Evolutionary conservation across 208 protist genomes (phyloP), one percentile per base, ranked within the genome.

Genomic region (Leishmania turanica): DNA sequence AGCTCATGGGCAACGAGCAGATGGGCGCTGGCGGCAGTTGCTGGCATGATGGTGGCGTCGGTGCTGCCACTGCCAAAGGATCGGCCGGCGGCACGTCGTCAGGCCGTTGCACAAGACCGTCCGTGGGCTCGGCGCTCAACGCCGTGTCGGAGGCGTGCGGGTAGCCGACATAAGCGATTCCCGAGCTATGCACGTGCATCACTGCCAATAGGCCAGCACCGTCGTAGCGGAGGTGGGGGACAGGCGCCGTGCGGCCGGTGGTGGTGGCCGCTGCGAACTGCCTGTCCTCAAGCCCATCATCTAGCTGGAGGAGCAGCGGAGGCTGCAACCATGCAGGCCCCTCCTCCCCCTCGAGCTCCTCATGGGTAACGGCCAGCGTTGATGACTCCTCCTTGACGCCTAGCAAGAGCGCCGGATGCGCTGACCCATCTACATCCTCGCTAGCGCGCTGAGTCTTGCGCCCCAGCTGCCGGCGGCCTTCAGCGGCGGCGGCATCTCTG

Each of bases 141-240:
- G 27, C 37, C 40, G 53, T 64, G 37, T 21, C 58, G 24, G 70
- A 47, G 11, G n/a, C 78, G 15, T 64, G 37, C 0, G 82, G 65
- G 65, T 83, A 87, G 37, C 81, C 93, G 19, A 93, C 86, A 78
- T 96, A 96, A 2, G 87, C 85, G 17, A 90, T 84, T 53, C 89
- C 91, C 15, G 83, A 86, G 53, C 84, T 75, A n/a, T 89, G 82
- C 27, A 96, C 80, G 84, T 93, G 94, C 66, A 95, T 73, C 47
- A 92, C 89, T 13, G 90, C 93, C 34, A 95, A 78, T 13, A 96
- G 74, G 17, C 93, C 93, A 8, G 81, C 42, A 27, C 17, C 37
- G 42, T 85, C 83, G 78, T 93, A 89, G 27, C 82, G 72, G 53
- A 84, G n/a, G 21, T 51, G 56, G 15, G 9, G 56, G 24, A n/a